Conservation (phyloP, 208 protist species). For the Acanthamoeba royreba region DNA sequence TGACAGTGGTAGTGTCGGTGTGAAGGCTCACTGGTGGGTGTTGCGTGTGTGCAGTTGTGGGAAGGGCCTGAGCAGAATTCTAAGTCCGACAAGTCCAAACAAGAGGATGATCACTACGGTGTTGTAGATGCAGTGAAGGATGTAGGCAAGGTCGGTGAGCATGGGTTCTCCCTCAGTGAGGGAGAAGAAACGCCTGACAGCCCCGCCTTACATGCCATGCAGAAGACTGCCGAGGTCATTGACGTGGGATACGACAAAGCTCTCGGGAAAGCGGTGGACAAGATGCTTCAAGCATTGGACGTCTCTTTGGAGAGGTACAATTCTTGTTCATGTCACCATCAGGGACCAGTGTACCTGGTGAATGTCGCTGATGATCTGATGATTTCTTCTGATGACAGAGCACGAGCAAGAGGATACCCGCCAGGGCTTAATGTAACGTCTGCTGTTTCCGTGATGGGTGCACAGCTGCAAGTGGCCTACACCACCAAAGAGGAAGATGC, state of each 20-base stretch:
- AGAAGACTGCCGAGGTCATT: background rate
- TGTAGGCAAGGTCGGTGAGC: background rate
- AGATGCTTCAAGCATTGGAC: background rate
- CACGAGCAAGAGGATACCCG: background rate
- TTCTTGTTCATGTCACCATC: background rate
- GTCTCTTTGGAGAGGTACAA: background rate
- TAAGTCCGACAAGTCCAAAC: background rate
- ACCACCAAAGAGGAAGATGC: background rate
- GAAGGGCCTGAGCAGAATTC: background rate
- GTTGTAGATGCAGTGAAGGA: background rate
- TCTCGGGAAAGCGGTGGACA: background rate
- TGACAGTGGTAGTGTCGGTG: background rate
- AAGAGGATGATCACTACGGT: background rate
- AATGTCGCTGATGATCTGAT: background rate
- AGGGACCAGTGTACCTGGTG: background rate
- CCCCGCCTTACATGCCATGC: too few species aligned
- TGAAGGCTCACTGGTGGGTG: background rate
- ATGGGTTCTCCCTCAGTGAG: background rate
- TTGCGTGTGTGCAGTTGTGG: background rate
- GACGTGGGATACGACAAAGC: background rate
- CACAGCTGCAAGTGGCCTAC: background rate
- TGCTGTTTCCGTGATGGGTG: background rate
- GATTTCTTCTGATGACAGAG: background rate
- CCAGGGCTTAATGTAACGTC: background rate
- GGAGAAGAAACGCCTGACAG: background rate